Evolutionary conservation across 179 eudicot species (phyloP), one percentile per base, ranked within the genome.

Genomic region (Beta lomatogona): DNA sequence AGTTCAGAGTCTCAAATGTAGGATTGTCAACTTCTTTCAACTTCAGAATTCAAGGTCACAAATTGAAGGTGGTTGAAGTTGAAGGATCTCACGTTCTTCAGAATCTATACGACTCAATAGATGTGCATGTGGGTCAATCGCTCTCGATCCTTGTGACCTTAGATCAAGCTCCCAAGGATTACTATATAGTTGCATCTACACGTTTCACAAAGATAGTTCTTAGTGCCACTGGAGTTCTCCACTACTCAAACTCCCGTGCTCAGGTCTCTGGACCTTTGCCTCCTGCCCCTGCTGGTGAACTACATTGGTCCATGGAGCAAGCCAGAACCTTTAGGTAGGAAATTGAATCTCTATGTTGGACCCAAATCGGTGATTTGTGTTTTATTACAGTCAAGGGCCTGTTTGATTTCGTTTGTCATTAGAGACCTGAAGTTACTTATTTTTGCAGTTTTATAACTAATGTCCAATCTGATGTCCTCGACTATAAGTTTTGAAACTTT

Each of bases 271-370:
- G 89, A 41, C 78, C 87, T 68, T 16, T 85, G 74, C 90, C 89
- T 15, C 67, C 74, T 76, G 71, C 73, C 14, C 90, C 84, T 36
- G 48, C 87, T 68, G 64, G 73, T 22, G 83, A 83, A 67, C 28
- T 85, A 0, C 84, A 88, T 53, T 93, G 97, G 97, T 95, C 98
- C 71, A 87, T 93, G 85, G 75, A 87, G 53, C 98, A 95, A 88
- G 98, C 97, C 82, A 86, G 94, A 85, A 81, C 95, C 66, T 85
- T 89, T 87, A 93, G 94, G 98, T 94, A 88, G 22, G n/a, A 3
- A 64, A 25, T 31, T 11, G 12, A 2, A 25, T 69, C 22, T 44
- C 25, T 2, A 4, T 69, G 73, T 2, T 44, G 22, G 41, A 44
- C 5, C 4, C 41, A 16, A 6, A 36, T 65, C 28, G 10, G 25